Percentiles rank a stretch among this genome's conserved stretches.
Evolutionary conservation across 2,329 filamentous ascomycete species (phyloP).

Genomic region (Didymosphaeria variabile): DNA sequence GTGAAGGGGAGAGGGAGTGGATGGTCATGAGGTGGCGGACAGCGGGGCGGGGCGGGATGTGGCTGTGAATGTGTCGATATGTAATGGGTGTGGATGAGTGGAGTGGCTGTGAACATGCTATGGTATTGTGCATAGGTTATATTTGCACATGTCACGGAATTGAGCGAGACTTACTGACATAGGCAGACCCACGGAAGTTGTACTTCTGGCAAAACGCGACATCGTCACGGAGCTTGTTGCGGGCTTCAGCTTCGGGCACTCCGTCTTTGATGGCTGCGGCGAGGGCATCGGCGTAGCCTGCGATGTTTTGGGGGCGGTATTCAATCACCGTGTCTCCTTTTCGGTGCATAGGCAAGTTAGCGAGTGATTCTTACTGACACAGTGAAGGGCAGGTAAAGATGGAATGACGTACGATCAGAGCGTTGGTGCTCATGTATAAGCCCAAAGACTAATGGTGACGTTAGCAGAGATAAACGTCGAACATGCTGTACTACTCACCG

Average conservation of each 20-base stretch:
- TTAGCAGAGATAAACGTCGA: not conserved
- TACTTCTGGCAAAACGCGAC: not conserved
- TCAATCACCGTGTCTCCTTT: not conserved
- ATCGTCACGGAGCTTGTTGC: not conserved
- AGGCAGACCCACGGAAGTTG: slow-evolving; percentile 4
- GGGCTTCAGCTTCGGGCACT: not conserved
- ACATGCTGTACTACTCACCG: not conserved
- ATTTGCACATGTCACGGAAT: too few relatives aligned
- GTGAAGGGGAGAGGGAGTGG: not conserved
- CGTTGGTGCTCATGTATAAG: slow-evolving; percentile 12
- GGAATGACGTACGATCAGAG: slow-evolving; percentile 2
- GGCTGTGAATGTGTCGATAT: too few relatives aligned
- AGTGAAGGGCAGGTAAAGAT: not conserved
- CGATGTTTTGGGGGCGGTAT: slow-evolving; percentile 7
- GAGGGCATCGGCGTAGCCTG: not conserved
- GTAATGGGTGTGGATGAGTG: too few relatives aligned
- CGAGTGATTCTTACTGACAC: not conserved
- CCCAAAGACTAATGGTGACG: not conserved
- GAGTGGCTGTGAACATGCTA: too few relatives aligned
- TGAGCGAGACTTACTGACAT: not conserved
- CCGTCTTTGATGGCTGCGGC: not conserved
- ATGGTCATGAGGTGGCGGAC: too few relatives aligned
- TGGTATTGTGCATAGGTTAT: too few relatives aligned
- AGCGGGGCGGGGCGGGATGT: not conserved
- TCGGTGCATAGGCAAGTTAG: not conserved